Base-by-base conservation (phyloP, 306 rosid genomes). In the Quercus engelmannii region DNA sequence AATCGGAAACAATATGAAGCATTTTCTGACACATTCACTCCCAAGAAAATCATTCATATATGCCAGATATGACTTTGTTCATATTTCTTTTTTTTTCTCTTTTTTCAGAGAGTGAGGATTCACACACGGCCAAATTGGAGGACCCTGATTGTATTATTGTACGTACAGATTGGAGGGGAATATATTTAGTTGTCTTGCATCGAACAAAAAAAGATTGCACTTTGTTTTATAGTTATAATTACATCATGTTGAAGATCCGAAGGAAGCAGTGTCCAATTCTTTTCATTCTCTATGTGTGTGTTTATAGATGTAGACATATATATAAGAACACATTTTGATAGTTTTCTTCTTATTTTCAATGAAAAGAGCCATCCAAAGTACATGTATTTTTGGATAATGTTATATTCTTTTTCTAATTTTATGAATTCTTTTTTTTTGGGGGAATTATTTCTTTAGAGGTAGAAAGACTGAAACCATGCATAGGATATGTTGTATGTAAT, bases 161-260 rank as follows among this genome's bases (percentile, higher is more conserved):
- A 31, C 21, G 46, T 28, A 30, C 71, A 14, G 85, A 79, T 58
- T 73, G 68, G 80, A 23, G 76, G 56, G 70, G 87, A 80, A 83
- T 80, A 77, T 77, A 77, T 77, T 71, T 79, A 58, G 74, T 78
- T 75, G 83, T 77, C 87, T 77, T 80, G 83, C 63, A 56, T 57
- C 68, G 74, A 76, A 79, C 85, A 82, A 82, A 86, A 76, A 76
- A 83, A 69, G 76, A 80, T 75, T 74, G 68, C 23, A 77, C 73
- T 76, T 83, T 83, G 78, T 62, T 77, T 30, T 65, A 59, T 21
- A 7, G 63, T 57, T 21, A 57, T 43, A 55, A 35, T 31, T 49
- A 49, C 52, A 46, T 59, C 30, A 51, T n/a, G 69, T 79, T 79
- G 82, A 83, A 55, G 79, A 80, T 82, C 86, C 83, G 65, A 76